phyloP scores from a whole-genome alignment of 2,329 filamentous ascomycete species.

The Microsporum audouinii region DNA sequence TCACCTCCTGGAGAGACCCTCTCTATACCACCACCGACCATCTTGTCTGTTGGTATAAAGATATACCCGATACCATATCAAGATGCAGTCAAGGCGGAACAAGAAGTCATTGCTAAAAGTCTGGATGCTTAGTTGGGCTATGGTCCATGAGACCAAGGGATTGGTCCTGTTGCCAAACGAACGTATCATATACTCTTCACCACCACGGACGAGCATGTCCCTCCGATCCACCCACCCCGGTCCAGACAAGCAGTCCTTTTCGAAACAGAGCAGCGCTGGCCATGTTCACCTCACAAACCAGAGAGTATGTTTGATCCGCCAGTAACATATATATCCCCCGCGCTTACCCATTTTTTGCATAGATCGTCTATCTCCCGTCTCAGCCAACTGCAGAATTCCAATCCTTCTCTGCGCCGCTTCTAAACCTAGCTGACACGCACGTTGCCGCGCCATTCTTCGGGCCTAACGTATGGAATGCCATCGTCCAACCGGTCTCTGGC shows the following conservation, averaged over 20 bases:
- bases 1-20: neutral
- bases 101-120: constrained; percentile 15
- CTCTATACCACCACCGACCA: neutral
- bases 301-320: constrained; percentile 47
- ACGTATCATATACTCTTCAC: constrained; percentile 66
- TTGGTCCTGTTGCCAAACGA: constrained; percentile 82
- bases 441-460: constrained; percentile 86
- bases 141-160: constrained; percentile 61
- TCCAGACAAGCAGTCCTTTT: constrained; percentile 51
- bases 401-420: constrained; percentile 79
- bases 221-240: constrained; percentile 60
- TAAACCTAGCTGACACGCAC: constrained; percentile 77
- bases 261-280: constrained; percentile 62
- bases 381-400: constrained; percentile 57
- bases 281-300: constrained; percentile 74
- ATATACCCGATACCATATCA: neutral
- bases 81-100: neutral
- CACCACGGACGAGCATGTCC: constrained; percentile 64
- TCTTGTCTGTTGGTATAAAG: neutral
- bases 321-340: neutral
- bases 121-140: constrained; percentile 61
- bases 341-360: constrained; percentile 9
- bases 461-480: constrained; percentile 76
- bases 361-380: constrained; percentile 81
- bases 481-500: constrained; percentile 67